Conservation (phyloP, 495 filamentous ascomycete genomes). For the Sordaria brevicollis region DNA sequence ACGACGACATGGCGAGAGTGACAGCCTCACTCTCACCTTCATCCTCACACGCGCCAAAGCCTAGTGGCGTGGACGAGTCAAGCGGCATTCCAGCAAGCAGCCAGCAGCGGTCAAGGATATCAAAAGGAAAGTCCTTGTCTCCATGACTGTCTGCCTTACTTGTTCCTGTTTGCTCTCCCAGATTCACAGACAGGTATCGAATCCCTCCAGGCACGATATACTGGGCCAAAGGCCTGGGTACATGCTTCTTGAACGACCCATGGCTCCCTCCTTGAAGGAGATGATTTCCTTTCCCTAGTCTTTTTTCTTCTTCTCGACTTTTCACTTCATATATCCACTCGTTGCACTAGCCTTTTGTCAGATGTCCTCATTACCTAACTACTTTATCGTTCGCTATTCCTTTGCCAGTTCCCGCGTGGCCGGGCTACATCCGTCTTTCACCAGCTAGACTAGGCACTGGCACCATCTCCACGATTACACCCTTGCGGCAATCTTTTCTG, state of each 20-base stretch:
- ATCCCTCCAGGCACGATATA: slow-evolving; percentile 1
- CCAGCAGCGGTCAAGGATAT: neutral
- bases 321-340: slow-evolving; percentile 4
- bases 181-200: slow-evolving; percentile 4
- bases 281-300: neutral
- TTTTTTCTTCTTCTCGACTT: neutral
- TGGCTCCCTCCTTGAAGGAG: neutral
- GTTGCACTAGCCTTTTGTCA: slow-evolving; percentile 3
- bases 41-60: slow-evolving; percentile 7
- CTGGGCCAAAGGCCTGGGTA: neutral
- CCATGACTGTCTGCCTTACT: slow-evolving; percentile 2
- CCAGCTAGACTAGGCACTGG: neutral
- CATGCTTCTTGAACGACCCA: slow-evolving; percentile 3
- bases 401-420: slow-evolving; percentile 3
- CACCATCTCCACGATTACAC: slow-evolving; percentile 13
- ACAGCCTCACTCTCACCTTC: neutral
- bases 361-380: slow-evolving; percentile 7
- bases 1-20: neutral
- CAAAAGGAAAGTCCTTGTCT: neutral
- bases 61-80: slow-evolving; percentile 15
- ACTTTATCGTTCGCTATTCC: slow-evolving; percentile 7
- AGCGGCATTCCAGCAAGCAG: neutral
- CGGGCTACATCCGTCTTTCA: neutral
- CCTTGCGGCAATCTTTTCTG: slow-evolving; percentile 30
- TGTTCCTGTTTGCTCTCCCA: slow-evolving; percentile 5